Evolutionary conservation across 768 basidiomycete genomes (phyloP), one percentile per base, ranked within the genome.

Genomic region (Hirschioporus abietinus): DNA sequence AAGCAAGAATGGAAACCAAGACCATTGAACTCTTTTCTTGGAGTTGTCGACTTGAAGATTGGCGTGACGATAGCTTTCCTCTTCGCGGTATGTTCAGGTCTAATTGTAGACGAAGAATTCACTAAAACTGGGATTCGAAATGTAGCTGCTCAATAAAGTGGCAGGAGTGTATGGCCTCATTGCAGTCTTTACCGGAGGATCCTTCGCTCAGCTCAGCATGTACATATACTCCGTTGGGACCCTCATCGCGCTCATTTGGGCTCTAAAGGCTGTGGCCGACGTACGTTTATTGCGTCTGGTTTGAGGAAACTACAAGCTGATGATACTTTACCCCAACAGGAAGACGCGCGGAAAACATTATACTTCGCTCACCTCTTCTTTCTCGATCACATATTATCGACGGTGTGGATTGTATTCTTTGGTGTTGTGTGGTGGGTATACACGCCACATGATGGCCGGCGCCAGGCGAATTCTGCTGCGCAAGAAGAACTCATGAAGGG

Each of bases 141-240:
- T 63, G 26, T 72, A 92, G 92, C 79, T 95, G 64, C 81, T 99
- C 70, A 99, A 99, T 85, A 99, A 99, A 79, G 96, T 96, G 63
- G 96, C 97, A 23, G 96, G 97, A 63, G 86, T 98, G 9, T 99
- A 99, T 75, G 97, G 97, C 65, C 85, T 99, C 66, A 89, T 99
- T 67, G 96, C 95, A 6, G 85, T 95, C 66, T 78, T 95, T 67
- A 91, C 91, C 0, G 94, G 92, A n/a, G 90, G 91, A n/a, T 88
- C 90, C n/a, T 88, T 95, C 70, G 88, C 91, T 0, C 97, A 99
- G 78, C 83, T 98, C 68, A 92, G 88, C 76, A 83, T 96, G 74
- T 99, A 99, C 77, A 82, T 95, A 23, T 99, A 99, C 80, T 98
- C 96, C 10, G 88, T 91, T 66, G 75, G 89, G 26, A 93, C 89